Base-by-base conservation (phyloP, 805 yeast species). In the Nakazawaea ishiwadae region DNA sequence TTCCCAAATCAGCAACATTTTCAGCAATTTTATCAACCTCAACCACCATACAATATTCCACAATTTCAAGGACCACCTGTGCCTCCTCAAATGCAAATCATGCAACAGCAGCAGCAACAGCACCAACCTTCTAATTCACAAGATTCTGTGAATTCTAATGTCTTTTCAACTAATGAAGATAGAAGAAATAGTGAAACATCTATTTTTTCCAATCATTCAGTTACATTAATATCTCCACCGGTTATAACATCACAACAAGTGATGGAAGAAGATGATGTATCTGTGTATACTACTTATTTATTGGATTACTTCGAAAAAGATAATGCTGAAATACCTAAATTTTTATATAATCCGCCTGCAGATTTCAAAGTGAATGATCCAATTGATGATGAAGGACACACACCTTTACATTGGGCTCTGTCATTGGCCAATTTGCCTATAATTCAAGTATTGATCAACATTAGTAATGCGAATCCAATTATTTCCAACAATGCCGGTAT, bases 381-480 rank as follows among this genome's bases (percentile, higher is more conserved):
- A 2, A 79, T 85, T 16, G 95, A 85, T 52, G 79, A 78, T 45
- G 93, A 85, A 49, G 91, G 91, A 0, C 89, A 85, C 53, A 80
- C 90, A 0, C 77, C 89, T 1, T 66, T 85, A 40, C 95, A 85
- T 57, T 85, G 95, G 95, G 93, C 95, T 0, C 73, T 87, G 23
- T 81, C 93, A 0, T 74, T 85, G 79, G 91, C 86, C 1, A 75
- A 80, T 45, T 54, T 73, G n/a, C 68, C 72, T 5, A 66, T 84
- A 46, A 71, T 82, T 14, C 79, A 78, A 48, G 64, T 78, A 21
- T 55, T 84, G 21, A 50, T 83, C 16, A 59, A 65, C 5, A 65
- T 74, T 4, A 70, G 79, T 45, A 78, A 82, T 19, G 85, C 87
- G 2, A 79, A 80, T 51, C 81, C 84, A 3, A 48, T 74, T 19